Evolutionary conservation across 108 stramenopile species (phyloP).

Genomic region (Mediolabrus comicus): DNA sequence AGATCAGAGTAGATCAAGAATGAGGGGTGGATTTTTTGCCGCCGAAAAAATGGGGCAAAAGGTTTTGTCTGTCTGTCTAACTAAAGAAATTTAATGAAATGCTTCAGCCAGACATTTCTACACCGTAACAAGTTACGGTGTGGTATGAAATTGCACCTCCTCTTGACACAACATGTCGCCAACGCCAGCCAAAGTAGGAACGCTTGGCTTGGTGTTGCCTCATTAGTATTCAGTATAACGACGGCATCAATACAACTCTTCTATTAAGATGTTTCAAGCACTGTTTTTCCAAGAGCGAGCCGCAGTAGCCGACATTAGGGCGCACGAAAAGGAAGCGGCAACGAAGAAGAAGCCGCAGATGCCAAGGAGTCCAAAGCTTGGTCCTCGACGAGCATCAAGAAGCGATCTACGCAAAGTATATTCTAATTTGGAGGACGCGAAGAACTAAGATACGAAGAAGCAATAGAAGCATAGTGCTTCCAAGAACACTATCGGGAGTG

Average conservation of each 20-base stretch:
- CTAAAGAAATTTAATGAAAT: too few relatives aligned
- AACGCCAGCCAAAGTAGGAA: too few relatives aligned
- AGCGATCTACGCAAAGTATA: slow-evolving; percentile 14
- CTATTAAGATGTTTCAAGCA: slow-evolving; percentile 34
- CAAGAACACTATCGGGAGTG: background rate
- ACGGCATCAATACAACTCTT: background rate
- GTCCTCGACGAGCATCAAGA: slow-evolving; percentile 6
- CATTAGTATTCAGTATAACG: background rate
- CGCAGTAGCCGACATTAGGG: slow-evolving; percentile 22
- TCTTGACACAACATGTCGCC: too few relatives aligned
- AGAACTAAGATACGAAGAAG: slow-evolving; percentile 7
- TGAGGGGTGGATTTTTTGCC: too few relatives aligned
- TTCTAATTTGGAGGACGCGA: slow-evolving; percentile 22
- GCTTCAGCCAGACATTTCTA: too few relatives aligned
- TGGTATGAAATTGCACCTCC: too few relatives aligned
- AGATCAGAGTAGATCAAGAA: too few relatives aligned
- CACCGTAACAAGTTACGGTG: too few relatives aligned
- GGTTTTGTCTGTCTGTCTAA: too few relatives aligned
- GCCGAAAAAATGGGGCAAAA: too few relatives aligned
- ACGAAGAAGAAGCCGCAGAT: slow-evolving; percentile 6
- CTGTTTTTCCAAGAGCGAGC: slow-evolving; percentile 41
- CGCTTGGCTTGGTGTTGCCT: too few relatives aligned
- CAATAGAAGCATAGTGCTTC: background rate
- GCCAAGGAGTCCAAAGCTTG: slow-evolving; percentile 17
- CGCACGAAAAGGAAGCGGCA: too few relatives aligned